Evolutionary conservation across 768 basidiomycete species (phyloP).

Genomic region (Lactarius vividus): DNA sequence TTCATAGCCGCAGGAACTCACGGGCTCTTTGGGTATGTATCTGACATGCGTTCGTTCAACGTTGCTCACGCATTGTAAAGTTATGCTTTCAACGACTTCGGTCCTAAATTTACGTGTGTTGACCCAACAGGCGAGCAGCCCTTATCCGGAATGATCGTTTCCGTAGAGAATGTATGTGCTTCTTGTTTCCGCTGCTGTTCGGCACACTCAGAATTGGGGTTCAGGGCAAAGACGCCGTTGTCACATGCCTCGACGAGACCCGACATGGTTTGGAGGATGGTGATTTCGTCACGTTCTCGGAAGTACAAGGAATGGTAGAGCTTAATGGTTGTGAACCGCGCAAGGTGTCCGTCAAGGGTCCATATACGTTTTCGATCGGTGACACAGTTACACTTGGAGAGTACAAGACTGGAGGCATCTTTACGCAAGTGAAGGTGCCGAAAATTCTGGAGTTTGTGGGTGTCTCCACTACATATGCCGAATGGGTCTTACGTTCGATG

Average conservation of each 20-base stretch:
- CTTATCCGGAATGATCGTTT: slow-evolving; percentile 91
- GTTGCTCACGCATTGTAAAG: slow-evolving; percentile 40
- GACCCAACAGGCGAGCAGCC: slow-evolving; percentile 98
- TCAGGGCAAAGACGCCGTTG: slow-evolving; percentile 85
- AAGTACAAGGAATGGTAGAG: slow-evolving; percentile 93
- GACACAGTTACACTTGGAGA: slow-evolving; percentile 76
- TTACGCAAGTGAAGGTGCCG: slow-evolving; percentile 99
- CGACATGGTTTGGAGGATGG: slow-evolving; percentile 99
- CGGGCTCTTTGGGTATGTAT: slow-evolving; percentile 86
- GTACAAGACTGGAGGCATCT: slow-evolving; percentile 88
- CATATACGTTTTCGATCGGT: slow-evolving; percentile 96
- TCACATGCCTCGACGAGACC: slow-evolving; percentile 95
- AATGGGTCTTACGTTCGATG: not conserved
- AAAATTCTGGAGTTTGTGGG: slow-evolving; percentile 92
- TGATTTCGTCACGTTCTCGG: slow-evolving; percentile 94
- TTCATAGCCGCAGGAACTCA: slow-evolving; percentile 91
- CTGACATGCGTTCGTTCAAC: slow-evolving; percentile 6
- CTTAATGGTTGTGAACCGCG: slow-evolving; percentile 89
- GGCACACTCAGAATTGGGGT: slow-evolving; percentile 11
- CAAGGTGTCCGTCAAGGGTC: slow-evolving; percentile 91
- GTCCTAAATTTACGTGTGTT: slow-evolving; percentile 89
- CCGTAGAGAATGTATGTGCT: slow-evolving; percentile 71
- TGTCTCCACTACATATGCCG: slow-evolving; percentile 24
- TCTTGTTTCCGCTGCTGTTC: not conserved
- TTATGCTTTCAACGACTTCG: slow-evolving; percentile 95